Base-by-base conservation (phyloP, 2,329 filamentous ascomycete genomes). In the Fusarium sublunatum region DNA sequence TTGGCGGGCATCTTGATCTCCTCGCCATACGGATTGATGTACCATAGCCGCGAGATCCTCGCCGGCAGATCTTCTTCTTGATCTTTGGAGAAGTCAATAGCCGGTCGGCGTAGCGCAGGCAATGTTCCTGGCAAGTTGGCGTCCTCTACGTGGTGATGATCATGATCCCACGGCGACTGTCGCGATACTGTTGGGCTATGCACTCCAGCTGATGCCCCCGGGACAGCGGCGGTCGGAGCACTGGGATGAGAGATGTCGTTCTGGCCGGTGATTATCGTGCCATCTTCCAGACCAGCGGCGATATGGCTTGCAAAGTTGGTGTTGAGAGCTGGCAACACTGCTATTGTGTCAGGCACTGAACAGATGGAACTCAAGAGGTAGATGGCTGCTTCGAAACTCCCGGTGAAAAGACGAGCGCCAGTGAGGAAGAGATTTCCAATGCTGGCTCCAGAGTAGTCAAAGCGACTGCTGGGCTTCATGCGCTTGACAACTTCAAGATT, bases 1-100 rank as follows among this genome's bases (percentile, higher is more conserved):
- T 97, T 98, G 3, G 92, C 91, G 0, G 88, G 85, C 1, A 93
- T 91, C 15, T 89, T 87, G 67, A 98, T 97, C 76, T 97, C 93
- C 73, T 97, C 92, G n/a, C 94, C 94, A 75, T 97, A 98, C 0
- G 94, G 94, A 72, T 97, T 98, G 79, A 98, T 98, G 79, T 98
- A 98, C 92, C 93, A 98, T 29, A 98, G 83, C 3, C 93, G 81
- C 51, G 88, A 82, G 67, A 98, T 96, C 26, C 91, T 84, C 0
- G 90, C 84, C 0, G 91, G 85, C 2, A 98, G 81, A 51, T 94
- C 91, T 59, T 91, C 87, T 62, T 92, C 89, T 35, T 86, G 82
- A 71, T 81, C 76, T 77, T 98, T 98, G 71, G 85, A 90, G 74
- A 97, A 96, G 5, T 83, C 81, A 58, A 97, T 93, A 62, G 96